phyloP scores from a whole-genome alignment of 257 asterid genomes.

The Salvia hispanica region DNA sequence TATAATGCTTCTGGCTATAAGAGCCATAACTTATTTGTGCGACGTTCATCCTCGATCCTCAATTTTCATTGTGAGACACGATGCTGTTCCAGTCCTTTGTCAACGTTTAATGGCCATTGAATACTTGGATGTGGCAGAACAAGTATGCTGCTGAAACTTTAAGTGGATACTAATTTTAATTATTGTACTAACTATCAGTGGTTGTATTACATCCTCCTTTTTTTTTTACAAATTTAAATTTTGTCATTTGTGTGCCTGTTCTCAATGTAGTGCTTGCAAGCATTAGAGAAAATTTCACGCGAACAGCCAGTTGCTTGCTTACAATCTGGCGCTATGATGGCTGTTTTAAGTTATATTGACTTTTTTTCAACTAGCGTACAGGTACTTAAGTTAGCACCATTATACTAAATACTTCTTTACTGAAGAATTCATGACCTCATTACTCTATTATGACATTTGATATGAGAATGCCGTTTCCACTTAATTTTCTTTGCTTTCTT shows the following conservation, averaged over 20 bases:
- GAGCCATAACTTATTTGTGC: slow-evolving; percentile 91
- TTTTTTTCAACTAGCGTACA: slow-evolving; percentile 91
- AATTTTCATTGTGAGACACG: slow-evolving; percentile 74
- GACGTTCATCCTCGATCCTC: slow-evolving; percentile 82
- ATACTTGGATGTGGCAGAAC: slow-evolving; percentile 95
- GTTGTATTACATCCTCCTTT: not conserved
- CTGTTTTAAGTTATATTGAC: slow-evolving; percentile 79
- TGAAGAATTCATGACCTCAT: slow-evolving; percentile 7
- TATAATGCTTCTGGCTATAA: slow-evolving; percentile 79
- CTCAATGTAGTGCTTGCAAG: slow-evolving; percentile 81
- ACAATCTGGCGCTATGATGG: slow-evolving; percentile 91
- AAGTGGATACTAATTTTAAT: slow-evolving; percentile 7
- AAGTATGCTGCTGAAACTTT: slow-evolving; percentile 56
- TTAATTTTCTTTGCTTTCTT: slow-evolving; percentile 26
- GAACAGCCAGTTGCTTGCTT: slow-evolving; percentile 94
- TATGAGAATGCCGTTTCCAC: slow-evolving; percentile 28
- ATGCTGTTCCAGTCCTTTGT: slow-evolving; percentile 84
- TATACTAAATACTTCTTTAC: not conserved
- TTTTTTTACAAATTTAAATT: slow-evolving; percentile 19
- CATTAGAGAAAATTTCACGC: slow-evolving; percentile 80
- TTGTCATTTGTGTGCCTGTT: slow-evolving; percentile 12
- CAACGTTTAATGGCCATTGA: slow-evolving; percentile 75
- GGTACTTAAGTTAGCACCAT: slow-evolving; percentile 53
- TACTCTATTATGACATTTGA: slow-evolving; percentile 20
- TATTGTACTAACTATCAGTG: slow-evolving; percentile 11